Evolutionary conservation across 345 rosid genomes (phyloP).

Genomic region (Cardamine chenopodiifolia): DNA sequence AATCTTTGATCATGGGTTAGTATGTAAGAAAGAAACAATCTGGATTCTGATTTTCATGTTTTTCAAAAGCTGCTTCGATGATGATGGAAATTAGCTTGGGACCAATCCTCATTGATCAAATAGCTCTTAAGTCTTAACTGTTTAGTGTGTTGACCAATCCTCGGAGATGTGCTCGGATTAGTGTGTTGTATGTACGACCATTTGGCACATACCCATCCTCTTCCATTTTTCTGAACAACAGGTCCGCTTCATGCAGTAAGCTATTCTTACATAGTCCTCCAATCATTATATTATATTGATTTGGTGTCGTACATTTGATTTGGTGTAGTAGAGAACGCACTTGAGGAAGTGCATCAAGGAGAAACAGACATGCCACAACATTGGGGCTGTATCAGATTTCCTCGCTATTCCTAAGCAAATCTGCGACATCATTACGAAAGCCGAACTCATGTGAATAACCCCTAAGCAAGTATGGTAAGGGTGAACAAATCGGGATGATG

Average conservation of each 20-base stretch:
- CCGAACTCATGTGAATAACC: too few species aligned
- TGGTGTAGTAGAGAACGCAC: too few species aligned
- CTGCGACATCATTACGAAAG: too few species aligned
- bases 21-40: neutral
- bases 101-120: neutral
- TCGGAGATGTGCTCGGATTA: conserved; percentile 12
- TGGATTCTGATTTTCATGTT: neutral
- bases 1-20: neutral
- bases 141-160: too few species aligned
- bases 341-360: too few species aligned
- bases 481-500: too few species aligned
- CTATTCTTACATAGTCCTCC: conserved; percentile 19
- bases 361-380: too few species aligned
- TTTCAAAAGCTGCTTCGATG: neutral
- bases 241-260: neutral
- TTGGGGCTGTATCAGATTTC: too few species aligned
- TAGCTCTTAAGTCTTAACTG: neutral
- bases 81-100: neutral
- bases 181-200: conserved; percentile 21
- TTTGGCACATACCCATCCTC: conserved; percentile 16
- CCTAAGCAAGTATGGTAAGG: too few species aligned
- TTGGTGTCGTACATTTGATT: too few species aligned
- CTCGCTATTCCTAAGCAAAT: too few species aligned
- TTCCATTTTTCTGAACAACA: conserved; percentile 22
- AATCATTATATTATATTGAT: conserved; percentile 28